Evolutionary conservation across 495 filamentous ascomycete species (phyloP), one percentile per base, ranked within the genome.

Genomic region (Neurospora sp.): DNA sequence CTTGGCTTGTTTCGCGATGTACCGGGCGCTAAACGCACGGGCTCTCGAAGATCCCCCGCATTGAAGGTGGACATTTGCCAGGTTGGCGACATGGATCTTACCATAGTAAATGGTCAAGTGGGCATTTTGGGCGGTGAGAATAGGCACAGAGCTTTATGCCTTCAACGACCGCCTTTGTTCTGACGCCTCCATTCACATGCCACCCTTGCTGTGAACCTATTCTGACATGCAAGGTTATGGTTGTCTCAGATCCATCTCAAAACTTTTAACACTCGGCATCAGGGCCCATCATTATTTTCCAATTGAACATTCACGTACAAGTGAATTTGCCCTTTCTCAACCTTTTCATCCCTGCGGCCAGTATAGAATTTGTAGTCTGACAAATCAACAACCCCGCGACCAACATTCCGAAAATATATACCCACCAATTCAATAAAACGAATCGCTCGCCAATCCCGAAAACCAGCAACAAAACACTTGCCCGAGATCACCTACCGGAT

Each of bases 61-160:
- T 35, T 65, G 53, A 65, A 37, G 27, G 53, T 65, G 53, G 53
- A 35, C 45, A 53, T 65, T 40, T 68, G 68, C 20, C 44, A 48
- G 65, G 39, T 53, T 38, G 20, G 65, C 71, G 71, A 70, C 71
- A 40, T 69, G 68, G 68, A 69, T 42, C n/a, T 37, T 10, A 35
- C 35, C 35, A 35, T 37, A 37, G 35, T 37, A 69, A 39, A n/a
- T 69, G 68, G 68, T 20, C n/a, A 10, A 69, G 16, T 44, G 17
- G 35, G 35, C 35, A 20, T 27, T 35, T 0, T 27, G 68, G 71
- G 53, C 70, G 71, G 70, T 59, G 38, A 31, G 8, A 14, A 8
- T 7, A 8, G 74, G 69, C 69, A 69, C 4, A 71, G 69, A 35
- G 17, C 5, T 40, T 73, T 35, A 16, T 75, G 72, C 74, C 72